Conservation (phyloP, 108 stramenopile species). For the Nitzschia putrida region DNA sequence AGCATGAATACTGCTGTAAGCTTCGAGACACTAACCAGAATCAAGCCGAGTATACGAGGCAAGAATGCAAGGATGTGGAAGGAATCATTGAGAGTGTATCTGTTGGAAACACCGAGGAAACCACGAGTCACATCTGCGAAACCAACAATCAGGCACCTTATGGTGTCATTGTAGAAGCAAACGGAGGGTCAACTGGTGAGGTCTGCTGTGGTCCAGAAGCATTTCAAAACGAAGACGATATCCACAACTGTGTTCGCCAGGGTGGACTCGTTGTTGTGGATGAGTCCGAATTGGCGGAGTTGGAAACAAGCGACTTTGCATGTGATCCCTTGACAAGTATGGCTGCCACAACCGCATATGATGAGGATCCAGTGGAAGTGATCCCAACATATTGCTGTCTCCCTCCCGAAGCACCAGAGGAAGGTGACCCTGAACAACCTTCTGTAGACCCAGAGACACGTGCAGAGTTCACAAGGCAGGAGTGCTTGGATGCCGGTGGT, state of each 20-base stretch:
- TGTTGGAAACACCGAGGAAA: slow-evolving; percentile 14
- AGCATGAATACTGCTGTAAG: background rate
- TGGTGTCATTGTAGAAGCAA: slow-evolving; percentile 9
- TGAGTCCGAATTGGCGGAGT: no score
- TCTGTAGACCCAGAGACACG: background rate
- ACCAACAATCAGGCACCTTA: slow-evolving; percentile 5
- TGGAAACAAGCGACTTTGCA: no score
- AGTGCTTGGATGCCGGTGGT: slow-evolving; percentile 19
- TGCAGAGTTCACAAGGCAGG: slow-evolving; percentile 6
- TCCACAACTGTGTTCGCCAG: no score
- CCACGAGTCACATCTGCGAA: slow-evolving; percentile 18
- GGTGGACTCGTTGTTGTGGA: no score
- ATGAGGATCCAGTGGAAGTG: background rate
- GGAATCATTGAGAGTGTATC: slow-evolving; percentile 19
- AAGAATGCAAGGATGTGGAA: slow-evolving; percentile 15
- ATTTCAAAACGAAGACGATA: no score
- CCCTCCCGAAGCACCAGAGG: background rate
- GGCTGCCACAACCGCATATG: no score
- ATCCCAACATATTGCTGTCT: no score
- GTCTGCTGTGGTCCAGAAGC: slow-evolving; percentile 20
- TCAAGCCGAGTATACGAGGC: background rate
- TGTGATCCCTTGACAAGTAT: no score
- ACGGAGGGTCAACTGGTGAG: slow-evolving; percentile 2
- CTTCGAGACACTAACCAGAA: background rate
- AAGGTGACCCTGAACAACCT: background rate